phyloP scores from a whole-genome alignment of 148 eudicot species.

The Hydrangea macrophylla region DNA sequence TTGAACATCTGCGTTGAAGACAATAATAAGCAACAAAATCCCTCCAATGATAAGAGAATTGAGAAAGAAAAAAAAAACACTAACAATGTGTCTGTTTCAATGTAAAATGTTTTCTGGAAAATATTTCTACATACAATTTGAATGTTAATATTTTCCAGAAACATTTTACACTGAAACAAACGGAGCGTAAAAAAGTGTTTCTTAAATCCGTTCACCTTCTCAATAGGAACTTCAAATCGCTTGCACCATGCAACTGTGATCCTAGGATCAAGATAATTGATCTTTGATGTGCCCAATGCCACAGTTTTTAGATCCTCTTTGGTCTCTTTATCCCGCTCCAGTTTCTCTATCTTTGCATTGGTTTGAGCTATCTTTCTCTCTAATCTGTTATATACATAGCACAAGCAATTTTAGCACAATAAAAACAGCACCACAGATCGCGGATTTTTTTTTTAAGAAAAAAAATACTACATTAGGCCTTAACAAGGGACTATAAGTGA shows the following conservation, averaged over 20 bases:
- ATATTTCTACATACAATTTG: no score
- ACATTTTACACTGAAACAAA: no score
- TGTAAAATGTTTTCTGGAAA: no score
- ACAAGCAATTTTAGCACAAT: conserved; percentile 29
- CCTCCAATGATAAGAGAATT: no score
- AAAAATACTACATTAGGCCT: neutral
- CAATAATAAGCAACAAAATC: neutral
- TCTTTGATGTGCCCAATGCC: conserved; percentile 96
- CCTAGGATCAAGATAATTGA: conserved; percentile 93
- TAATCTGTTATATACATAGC: conserved; percentile 38
- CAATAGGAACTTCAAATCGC: conserved; percentile 92
- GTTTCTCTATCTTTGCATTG: conserved; percentile 66
- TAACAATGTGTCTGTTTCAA: no score
- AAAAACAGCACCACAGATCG: neutral
- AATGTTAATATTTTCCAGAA: no score
- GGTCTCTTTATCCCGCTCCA: conserved; percentile 67
- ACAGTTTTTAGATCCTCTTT: conserved; percentile 96
- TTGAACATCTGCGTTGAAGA: conserved; percentile 70
- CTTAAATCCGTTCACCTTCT: conserved; percentile 52
- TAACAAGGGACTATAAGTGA: conserved; percentile 3
- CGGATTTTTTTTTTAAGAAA: no score
- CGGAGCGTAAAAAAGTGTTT: neutral
- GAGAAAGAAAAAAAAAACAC: no score
- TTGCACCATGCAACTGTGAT: conserved; percentile 99
- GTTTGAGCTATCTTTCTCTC: conserved; percentile 77